A percentile compares a stretch with the other conserved stretches of the same genome.
These are phyloP conservation scores for Colletotrichum tropicicola DNA, from an alignment of 2,329 filamentous ascomycete genomes.

Conservation along the genomic window DNA sequence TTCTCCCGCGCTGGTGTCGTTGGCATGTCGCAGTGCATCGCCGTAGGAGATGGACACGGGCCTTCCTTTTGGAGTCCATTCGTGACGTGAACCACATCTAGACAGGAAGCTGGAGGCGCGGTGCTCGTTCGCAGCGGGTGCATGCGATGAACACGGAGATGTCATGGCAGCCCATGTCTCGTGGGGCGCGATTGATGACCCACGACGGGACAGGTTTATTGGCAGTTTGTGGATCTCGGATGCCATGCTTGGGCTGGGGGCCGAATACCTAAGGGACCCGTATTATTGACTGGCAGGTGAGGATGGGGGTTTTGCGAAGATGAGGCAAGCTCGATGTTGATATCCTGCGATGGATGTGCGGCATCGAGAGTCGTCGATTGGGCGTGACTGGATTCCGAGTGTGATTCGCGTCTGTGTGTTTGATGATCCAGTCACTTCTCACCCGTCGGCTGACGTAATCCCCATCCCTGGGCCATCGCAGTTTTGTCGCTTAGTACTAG, in stretches of 20 bases:
- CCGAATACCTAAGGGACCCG: too few species aligned
- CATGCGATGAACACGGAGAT: slow-evolving; percentile 8
- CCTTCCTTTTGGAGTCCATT: background rate
- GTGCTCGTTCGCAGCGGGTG: background rate
- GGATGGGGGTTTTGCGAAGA: background rate
- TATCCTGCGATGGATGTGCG: slow-evolving; percentile 7
- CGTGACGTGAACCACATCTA: background rate
- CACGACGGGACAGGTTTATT: slow-evolving; percentile 11
- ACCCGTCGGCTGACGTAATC: slow-evolving; percentile 10
- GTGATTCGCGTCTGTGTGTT: background rate
- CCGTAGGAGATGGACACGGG: background rate
- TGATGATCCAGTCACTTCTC: slow-evolving; percentile 12
- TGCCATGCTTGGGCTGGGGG: too few species aligned
- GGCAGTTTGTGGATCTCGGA: slow-evolving; percentile 8
- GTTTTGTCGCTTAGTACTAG: too few species aligned
- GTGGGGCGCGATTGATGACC: background rate
- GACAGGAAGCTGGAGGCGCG: slow-evolving; percentile 1
- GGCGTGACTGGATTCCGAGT: background rate
- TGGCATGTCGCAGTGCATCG: too few species aligned
- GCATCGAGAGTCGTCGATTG: slow-evolving; percentile 22
- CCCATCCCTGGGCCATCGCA: background rate
- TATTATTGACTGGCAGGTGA: background rate
- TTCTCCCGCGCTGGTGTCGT: too few species aligned
- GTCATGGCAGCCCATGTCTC: background rate
- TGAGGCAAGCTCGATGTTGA: slow-evolving; percentile 6